Evolutionary conservation across 2,329 filamentous ascomycete genomes (phyloP).

Genomic region (Waltergamsia citrina): DNA sequence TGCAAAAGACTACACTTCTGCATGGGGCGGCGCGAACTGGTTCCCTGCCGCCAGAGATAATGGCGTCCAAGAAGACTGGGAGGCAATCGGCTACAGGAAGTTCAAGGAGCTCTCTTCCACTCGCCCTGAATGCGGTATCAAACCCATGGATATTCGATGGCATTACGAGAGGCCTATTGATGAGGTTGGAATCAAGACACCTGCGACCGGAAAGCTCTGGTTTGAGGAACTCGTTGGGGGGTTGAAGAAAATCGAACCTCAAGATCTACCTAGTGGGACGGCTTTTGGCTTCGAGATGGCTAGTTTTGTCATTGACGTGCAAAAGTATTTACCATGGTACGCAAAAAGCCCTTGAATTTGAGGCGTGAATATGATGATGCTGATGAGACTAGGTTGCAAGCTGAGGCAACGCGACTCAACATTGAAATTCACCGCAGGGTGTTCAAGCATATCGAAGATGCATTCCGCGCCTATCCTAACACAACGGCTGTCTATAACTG

Average conservation of each 20-base stretch:
- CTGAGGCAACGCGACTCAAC: slow-evolving; percentile 60
- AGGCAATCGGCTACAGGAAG: slow-evolving; percentile 9
- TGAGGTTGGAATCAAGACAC: slow-evolving; percentile 36
- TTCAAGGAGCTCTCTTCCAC: slow-evolving; percentile 7
- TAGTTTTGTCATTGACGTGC: slow-evolving; percentile 50
- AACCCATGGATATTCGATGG: slow-evolving; percentile 16
- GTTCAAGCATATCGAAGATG: slow-evolving; percentile 59
- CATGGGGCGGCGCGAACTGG: slow-evolving; percentile 67
- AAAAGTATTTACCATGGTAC: slow-evolving; percentile 67
- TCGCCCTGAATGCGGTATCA: slow-evolving; percentile 50
- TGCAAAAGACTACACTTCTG: slow-evolving; percentile 72
- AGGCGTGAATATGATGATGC: too few relatives aligned
- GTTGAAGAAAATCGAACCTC: slow-evolving; percentile 13
- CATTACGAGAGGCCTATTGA: slow-evolving; percentile 13
- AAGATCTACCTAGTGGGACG: slow-evolving; percentile 20
- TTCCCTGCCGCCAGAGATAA: slow-evolving; percentile 46
- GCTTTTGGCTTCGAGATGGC: slow-evolving; percentile 22
- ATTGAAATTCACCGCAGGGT: slow-evolving; percentile 51
- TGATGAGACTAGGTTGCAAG: slow-evolving; percentile 37
- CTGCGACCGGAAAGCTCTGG: slow-evolving; percentile 26
- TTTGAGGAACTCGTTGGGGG: slow-evolving; percentile 29
- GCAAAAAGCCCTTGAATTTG: neutral
- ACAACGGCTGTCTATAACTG: slow-evolving; percentile 59
- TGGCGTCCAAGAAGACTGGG: slow-evolving; percentile 7
- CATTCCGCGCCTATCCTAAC: slow-evolving; percentile 38